These are phyloP conservation scores for Kluyveromyces siamensis DNA, from an alignment of 805 yeast species.

Conservation along the genomic window DNA sequence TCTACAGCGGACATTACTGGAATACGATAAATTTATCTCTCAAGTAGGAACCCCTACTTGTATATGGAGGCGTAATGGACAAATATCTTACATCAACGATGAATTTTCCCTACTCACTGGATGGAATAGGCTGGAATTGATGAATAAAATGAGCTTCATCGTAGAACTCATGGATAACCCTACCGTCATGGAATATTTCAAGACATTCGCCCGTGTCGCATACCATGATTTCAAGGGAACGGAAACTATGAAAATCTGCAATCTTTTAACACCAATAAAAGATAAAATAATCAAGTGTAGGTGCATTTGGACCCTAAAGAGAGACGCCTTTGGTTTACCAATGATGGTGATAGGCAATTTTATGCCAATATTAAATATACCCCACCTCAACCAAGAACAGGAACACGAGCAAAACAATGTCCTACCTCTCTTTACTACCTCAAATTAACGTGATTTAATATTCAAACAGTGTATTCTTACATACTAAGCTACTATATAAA, in stretches of 20 bases:
- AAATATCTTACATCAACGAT: constrained; percentile 89
- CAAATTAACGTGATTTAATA: not conserved
- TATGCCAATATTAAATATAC: constrained; percentile 47
- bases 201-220: constrained; percentile 73
- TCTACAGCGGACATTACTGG: constrained; percentile 83
- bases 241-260: constrained; percentile 82
- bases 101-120: constrained; percentile 89
- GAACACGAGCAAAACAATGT: not conserved
- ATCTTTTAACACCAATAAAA: constrained; percentile 51
- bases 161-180: constrained; percentile 79
- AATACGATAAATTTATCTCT: constrained; percentile 76
- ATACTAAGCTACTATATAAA: not conserved
- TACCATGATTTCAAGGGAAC: constrained; percentile 86
- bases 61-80: constrained; percentile 94
- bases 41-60: constrained; percentile 90
- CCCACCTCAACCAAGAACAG: not conserved
- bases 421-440: not conserved
- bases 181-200: constrained; percentile 81
- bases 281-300: constrained; percentile 56
- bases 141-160: constrained; percentile 61
- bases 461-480: not conserved
- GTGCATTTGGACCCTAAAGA: constrained; percentile 84
- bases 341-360: constrained; percentile 95
- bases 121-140: constrained; percentile 66
- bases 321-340: constrained; percentile 95